phyloP scores from a whole-genome alignment of 1,139 yeast genomes.

The Taphrina communis region DNA sequence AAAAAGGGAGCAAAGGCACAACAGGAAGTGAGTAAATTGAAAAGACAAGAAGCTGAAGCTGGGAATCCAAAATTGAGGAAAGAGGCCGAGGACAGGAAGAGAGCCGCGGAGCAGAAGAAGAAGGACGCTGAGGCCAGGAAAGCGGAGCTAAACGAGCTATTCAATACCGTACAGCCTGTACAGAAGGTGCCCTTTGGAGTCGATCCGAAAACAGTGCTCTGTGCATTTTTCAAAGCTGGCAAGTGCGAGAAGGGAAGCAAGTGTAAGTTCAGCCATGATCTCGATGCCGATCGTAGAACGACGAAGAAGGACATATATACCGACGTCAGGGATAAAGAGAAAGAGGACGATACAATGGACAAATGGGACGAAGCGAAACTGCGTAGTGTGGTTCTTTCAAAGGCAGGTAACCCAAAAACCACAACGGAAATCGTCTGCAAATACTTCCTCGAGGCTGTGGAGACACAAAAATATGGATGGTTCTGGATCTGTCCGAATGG shows the following conservation, averaged over 20 bases:
- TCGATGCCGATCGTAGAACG: conserved; percentile 82
- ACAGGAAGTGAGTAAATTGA: conserved; percentile 77
- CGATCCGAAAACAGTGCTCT: conserved; percentile 91
- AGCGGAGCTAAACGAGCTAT: conserved; percentile 79
- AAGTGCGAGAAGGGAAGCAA: conserved; percentile 85
- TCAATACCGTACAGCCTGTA: conserved; percentile 61
- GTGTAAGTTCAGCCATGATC: conserved; percentile 94
- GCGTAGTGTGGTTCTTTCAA: conserved; percentile 81
- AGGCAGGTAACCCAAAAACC: conserved; percentile 92
- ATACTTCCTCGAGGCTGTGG: conserved; percentile 93
- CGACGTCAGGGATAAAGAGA: conserved; percentile 73
- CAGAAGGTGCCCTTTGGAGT: conserved; percentile 97
- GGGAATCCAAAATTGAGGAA: conserved; percentile 50
- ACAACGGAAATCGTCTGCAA: conserved; percentile 96
- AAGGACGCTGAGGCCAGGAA: conserved; percentile 89
- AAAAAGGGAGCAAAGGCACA: conserved; percentile 94
- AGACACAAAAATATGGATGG: conserved; percentile 98
- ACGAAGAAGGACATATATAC: conserved; percentile 91
- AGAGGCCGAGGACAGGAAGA: conserved; percentile 77
- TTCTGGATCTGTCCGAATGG: conserved; percentile 98
- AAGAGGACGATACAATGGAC: conserved; percentile 90
- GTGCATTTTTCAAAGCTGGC: conserved; percentile 90
- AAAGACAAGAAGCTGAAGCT: conserved; percentile 65
- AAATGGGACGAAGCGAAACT: conserved; percentile 96
- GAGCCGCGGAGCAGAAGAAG: conserved; percentile 80